Conservation (phyloP, 2,329 filamentous ascomycete species). For the Zarea fungicola region DNA sequence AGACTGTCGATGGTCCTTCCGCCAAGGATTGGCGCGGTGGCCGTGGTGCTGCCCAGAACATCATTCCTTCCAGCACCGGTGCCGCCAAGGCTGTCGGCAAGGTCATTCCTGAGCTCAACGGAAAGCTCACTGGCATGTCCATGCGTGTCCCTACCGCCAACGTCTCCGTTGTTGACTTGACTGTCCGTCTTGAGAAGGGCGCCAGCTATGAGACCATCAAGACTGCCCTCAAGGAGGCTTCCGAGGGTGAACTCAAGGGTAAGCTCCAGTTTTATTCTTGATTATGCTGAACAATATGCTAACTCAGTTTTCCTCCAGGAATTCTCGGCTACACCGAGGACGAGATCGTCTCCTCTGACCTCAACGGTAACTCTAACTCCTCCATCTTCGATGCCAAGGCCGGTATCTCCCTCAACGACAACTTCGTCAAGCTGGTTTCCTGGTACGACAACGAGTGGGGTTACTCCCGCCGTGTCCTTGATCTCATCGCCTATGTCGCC, state of each 20-base stretch:
- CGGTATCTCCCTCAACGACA: slow-evolving; percentile 95
- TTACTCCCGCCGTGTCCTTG: slow-evolving; percentile 92
- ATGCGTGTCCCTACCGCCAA: slow-evolving; percentile 99
- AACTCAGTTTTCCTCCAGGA: slow-evolving; percentile 49
- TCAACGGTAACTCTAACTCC: slow-evolving; percentile 88
- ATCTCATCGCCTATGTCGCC: slow-evolving; percentile 73
- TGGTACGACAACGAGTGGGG: slow-evolving; percentile 99
- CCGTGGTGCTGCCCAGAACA: slow-evolving; percentile 98
- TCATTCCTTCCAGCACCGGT: slow-evolving; percentile 98
- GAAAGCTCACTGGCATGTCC: slow-evolving; percentile 99
- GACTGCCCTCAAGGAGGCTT: slow-evolving; percentile 78
- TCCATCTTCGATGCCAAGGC: slow-evolving; percentile 99
- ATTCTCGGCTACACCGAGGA: slow-evolving; percentile 95
- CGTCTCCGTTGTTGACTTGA: slow-evolving; percentile 98
- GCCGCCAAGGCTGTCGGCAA: slow-evolving; percentile 99
- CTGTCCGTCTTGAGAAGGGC: slow-evolving; percentile 85
- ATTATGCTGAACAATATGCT: slow-evolving; percentile 6
- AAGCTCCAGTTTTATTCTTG: slow-evolving; percentile 24
- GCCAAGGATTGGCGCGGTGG: slow-evolving; percentile 99
- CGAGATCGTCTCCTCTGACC: slow-evolving; percentile 87
- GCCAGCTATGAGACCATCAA: slow-evolving; percentile 92
- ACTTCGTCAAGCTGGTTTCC: slow-evolving; percentile 97
- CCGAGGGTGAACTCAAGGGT: slow-evolving; percentile 83
- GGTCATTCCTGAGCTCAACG: slow-evolving; percentile 96
- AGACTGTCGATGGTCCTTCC: slow-evolving; percentile 97